phyloP scores from a whole-genome alignment of 139 green algal genomes.

The Tetradesmus lagerheimii region DNA sequence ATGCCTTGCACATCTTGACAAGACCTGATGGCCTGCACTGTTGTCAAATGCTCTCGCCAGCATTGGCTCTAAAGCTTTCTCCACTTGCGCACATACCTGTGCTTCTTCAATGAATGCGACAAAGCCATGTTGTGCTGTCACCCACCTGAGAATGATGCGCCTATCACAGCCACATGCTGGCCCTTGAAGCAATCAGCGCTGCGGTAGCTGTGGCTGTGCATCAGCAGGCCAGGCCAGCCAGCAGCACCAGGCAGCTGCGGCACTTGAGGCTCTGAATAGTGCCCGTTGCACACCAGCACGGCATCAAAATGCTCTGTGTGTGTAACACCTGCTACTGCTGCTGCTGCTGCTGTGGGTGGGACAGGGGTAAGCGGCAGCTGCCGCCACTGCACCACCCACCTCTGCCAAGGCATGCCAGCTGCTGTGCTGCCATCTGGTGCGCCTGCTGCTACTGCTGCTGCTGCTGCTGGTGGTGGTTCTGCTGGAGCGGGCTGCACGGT shows the following conservation, averaged over 20 bases:
- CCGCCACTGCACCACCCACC: neutral
- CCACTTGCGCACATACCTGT: too few relatives aligned
- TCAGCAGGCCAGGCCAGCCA: constrained; percentile 61
- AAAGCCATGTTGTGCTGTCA: constrained; percentile 72
- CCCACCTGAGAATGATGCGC: constrained; percentile 69
- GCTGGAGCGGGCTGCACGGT: neutral
- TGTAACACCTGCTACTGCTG: neutral
- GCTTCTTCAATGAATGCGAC: too few relatives aligned
- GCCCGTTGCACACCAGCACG: constrained; percentile 86
- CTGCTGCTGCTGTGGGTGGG: neutral
- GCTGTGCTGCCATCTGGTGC: neutral
- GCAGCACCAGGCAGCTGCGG: constrained; percentile 58
- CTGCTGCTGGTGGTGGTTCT: neutral
- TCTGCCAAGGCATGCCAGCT: neutral
- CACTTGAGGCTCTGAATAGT: constrained; percentile 79
- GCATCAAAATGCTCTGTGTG: constrained; percentile 77
- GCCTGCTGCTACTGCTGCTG: neutral
- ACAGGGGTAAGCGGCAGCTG: neutral
- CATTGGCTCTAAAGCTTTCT: too few relatives aligned
- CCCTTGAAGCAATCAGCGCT: constrained; percentile 62
- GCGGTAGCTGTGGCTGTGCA: constrained; percentile 84
- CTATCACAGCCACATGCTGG: constrained; percentile 75
- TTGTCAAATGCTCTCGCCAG: too few relatives aligned
- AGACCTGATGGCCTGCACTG: too few relatives aligned
- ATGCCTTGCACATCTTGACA: too few relatives aligned